Percentiles rank a stretch among this genome's conserved stretches.
These are phyloP conservation scores for Coemansia sp. DNA, from an alignment of 192 early-diverging fungal genomes.

Conservation along the genomic window DNA sequence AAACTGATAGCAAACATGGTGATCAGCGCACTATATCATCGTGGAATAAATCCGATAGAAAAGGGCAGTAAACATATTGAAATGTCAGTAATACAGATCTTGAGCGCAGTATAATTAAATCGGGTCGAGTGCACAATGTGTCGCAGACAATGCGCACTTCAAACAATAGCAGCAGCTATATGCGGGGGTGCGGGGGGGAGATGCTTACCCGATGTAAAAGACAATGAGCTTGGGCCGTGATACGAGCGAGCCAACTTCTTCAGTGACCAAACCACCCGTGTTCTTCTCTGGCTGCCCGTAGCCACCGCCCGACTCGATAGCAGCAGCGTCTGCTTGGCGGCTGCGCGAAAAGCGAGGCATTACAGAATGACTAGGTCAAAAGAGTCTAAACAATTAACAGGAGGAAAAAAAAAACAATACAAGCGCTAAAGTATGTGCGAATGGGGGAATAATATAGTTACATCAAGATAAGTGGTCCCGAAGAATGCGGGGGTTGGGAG, in stretches of 20 bases:
- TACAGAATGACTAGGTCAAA: constrained; percentile 7
- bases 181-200: background rate
- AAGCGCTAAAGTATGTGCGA: background rate
- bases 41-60: background rate
- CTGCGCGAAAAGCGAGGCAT: constrained; percentile 8
- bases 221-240: constrained; percentile 36
- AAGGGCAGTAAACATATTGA: background rate
- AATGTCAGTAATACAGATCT: constrained; percentile 5
- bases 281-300: constrained; percentile 24
- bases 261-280: constrained; percentile 19
- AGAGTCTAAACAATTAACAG: constrained; percentile 18
- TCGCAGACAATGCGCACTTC: background rate
- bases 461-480: background rate
- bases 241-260: constrained; percentile 26
- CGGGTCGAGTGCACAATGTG: background rate
- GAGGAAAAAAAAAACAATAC: constrained; percentile 2
- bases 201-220: constrained; percentile 47
- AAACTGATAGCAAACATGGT: constrained; percentile 32
- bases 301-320: background rate
- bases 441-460: background rate
- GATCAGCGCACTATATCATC: constrained; percentile 28
- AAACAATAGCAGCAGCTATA: background rate
- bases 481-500: background rate
- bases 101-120: constrained; percentile 8
- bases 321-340: background rate